Base-by-base conservation (phyloP, 257 asterid genomes). In the Datura wrightii region DNA sequence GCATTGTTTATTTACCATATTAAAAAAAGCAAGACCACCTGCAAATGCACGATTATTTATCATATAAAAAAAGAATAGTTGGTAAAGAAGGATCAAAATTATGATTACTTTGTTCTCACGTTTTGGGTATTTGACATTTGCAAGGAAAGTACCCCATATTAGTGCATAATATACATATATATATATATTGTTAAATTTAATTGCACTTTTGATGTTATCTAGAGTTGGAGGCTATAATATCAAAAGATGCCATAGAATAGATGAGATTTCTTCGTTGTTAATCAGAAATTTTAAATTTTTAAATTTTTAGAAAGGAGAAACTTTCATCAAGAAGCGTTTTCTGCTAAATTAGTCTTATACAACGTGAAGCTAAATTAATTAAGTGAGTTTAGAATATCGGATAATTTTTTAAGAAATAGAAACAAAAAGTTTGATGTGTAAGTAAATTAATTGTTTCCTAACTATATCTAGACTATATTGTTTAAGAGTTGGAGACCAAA, bases 81-180 rank as follows among this genome's bases (percentile, higher is more conserved):
- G 79, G 79, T 71, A 31, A 71, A 42, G 39, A 48, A 46, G 44
- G 18, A 44, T 44, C 39, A 71, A 71, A 56, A 71, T 1, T 44
- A 71, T 72, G 80, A 44, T 72, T 72, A 44, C 80, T 72, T 72
- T 46, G n/a, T 10, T 72, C 41, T 19, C 36, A 72, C 54, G 39
- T 46, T 71, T 67, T 41, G 79, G 10, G 3, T 19, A 1, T n/a
- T 46, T 72, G 58, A 72, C 80, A 72, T 46, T 10, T 72, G 54
- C 41, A 48, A 72, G 34, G 55, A 44, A 72, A 72, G 58, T 44
- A n/a, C 41, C n/a, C 58, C 80, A 46, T 46, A 69, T 69, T 46
- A 39, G 8, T 41, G 31, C 31, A 24, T 24, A 24, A 24, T 16
- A 16, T 70, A 34, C 48, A 66, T 36, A 70, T n/a, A 9, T 70